Evolutionary conservation across 2,329 filamentous ascomycete species (phyloP).

Genomic region (Dactylella cylindrospora): DNA sequence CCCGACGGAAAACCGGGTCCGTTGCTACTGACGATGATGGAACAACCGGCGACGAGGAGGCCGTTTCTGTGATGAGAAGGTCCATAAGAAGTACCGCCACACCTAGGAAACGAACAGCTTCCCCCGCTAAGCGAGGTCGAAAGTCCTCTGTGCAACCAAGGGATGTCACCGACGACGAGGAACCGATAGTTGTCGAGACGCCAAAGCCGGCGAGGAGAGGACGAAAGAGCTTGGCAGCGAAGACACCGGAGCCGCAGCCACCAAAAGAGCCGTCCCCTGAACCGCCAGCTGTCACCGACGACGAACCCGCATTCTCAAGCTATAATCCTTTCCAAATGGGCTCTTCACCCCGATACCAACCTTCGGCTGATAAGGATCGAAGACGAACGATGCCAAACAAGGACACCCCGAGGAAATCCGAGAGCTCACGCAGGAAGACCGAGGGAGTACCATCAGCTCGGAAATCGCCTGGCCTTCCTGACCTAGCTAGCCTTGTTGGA

Average conservation of each 20-base stretch:
- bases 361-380: constrained; percentile 35
- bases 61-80: constrained; percentile 10
- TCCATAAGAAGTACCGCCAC: constrained; percentile 39
- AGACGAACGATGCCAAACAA: constrained; percentile 29
- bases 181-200: constrained; percentile 3
- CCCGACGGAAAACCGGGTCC: constrained; percentile 63
- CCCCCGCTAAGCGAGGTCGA: constrained; percentile 37
- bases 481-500: constrained; percentile 1
- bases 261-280: constrained; percentile 16
- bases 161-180: constrained; percentile 22
- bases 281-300: constrained; percentile 53
- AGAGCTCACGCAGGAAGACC: constrained; percentile 27
- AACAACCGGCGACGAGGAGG: constrained; percentile 38
- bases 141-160: constrained; percentile 30
- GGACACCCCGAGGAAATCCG: constrained; percentile 28
- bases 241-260: constrained; percentile 46
- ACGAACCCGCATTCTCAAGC: constrained; percentile 51
- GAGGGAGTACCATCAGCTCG: constrained; percentile 27
- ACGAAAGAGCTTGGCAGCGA: constrained; percentile 49
- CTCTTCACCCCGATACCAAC: constrained; percentile 42
- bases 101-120: constrained; percentile 47
- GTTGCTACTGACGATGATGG: constrained; percentile 63
- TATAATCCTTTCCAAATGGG: constrained; percentile 48
- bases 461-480: constrained; percentile 12
- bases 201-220: constrained; percentile 28